Conservation (phyloP, 257 asterid genomes). For the Jasminum sambac region DNA sequence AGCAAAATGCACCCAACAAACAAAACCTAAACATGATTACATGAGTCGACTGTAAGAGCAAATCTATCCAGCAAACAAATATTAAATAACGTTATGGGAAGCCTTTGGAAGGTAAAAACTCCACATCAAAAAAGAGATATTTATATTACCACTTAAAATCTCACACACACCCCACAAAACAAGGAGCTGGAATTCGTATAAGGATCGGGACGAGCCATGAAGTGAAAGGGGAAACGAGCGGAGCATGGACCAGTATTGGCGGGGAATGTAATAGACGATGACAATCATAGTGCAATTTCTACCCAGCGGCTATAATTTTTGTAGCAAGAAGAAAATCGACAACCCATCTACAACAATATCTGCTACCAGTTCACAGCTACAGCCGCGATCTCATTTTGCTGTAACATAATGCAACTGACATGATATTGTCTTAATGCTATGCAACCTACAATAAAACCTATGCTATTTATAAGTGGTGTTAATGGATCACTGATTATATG, state of each 20-base stretch:
- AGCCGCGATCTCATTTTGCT: too few relatives aligned
- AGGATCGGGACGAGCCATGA: not conserved
- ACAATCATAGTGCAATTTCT: not conserved
- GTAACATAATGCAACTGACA: too few relatives aligned
- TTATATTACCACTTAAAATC: too few relatives aligned
- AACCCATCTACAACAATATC: constrained; percentile 50
- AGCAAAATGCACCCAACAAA: not conserved
- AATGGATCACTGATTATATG: too few relatives aligned
- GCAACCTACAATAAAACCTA: too few relatives aligned
- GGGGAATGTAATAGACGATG: not conserved
- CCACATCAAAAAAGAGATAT: not conserved
- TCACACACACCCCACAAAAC: too few relatives aligned
- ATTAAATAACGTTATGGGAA: not conserved
- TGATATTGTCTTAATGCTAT: too few relatives aligned
- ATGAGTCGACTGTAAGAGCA: too few relatives aligned
- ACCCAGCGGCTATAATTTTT: not conserved
- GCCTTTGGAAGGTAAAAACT: not conserved
- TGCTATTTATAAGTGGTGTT: too few relatives aligned
- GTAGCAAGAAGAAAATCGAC: constrained; percentile 6
- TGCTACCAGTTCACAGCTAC: constrained; percentile 31
- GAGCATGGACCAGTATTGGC: not conserved
- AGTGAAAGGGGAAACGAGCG: not conserved
- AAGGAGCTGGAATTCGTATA: too few relatives aligned
- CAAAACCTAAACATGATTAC: not conserved
- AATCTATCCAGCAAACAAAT: not conserved